Base-by-base conservation (phyloP, 2,329 filamentous ascomycete genomes). In the Aspergillus pseudoviridinutans region DNA sequence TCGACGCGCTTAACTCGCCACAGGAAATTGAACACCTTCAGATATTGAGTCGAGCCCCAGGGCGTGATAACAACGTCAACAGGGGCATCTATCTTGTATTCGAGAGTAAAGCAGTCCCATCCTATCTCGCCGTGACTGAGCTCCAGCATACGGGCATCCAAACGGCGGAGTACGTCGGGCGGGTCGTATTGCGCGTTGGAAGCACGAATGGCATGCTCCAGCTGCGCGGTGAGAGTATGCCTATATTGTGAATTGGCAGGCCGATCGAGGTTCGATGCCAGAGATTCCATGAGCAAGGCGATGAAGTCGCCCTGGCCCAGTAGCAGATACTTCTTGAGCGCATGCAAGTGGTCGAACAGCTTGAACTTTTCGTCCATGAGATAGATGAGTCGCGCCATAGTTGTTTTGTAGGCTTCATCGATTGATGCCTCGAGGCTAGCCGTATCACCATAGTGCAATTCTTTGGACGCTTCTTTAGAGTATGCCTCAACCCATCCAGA, bases 1-100 rank as follows among this genome's bases (percentile, higher is more conserved):
- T 99, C 94, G 53, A 99, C 94, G 28, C 94, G 88, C 77, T 99
- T 99, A 69, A 99, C 91, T 61, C 94, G 88, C 93, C 94, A 99
- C 3, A 99, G 83, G 70, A 99, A 97, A 76, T 99, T 99, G 83
- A 99, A 99, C 9, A 99, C 91, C 72, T 97, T 97, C 66, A 99
- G 87, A 71, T 99, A 99, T 71, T 99, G 93, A 24, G 93, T 90
- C 64, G 90, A 93, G 49, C 92, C 92, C 85, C 92, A 97, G 46
- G 95, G 91, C 0, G 93, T 97, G 42, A 99, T 92, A 50, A 99
- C 92, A 28, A 99, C 94, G 71, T 99, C 94, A 25, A 97, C 90
- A 0, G 94, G 94, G 1, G 93, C 90, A 71, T 96, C 92, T 65
- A 99, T 94, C 73, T 97, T 97, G 78, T 99, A 99, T 73, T 99